Evolutionary conservation across 352 stramenopile species (phyloP), one percentile per base, ranked within the genome.

Genomic region (Phytopythium helicoides): DNA sequence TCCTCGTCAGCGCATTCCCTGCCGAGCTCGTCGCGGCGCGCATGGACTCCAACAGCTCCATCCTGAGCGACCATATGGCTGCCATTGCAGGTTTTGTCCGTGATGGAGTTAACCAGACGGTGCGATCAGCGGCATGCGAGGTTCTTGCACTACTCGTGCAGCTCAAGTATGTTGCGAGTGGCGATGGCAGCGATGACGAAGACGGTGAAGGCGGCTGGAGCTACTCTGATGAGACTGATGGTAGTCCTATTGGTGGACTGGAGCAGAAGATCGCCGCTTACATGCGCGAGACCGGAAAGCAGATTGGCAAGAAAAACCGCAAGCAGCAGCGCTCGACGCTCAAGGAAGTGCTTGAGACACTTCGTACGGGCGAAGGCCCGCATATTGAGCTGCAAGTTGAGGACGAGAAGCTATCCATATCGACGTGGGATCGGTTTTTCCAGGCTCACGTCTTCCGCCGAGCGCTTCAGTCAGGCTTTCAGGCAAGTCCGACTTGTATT

Each of bases 251-350:
- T 28, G 68, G 71, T 1, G 77, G 74, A 14, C 46, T 88, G 34
- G 59, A 76, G 26, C 56, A 72, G 9, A 79, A 78, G 47, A 83
- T 89, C 52, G 66, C 72, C 49, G 49, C 50, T 28, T 86, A 76
- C 53, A 85, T 89, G 72, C 71, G 68, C 34, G 72, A 86, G 50
- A 75, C 74, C n/a, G 77, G 56, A 36, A 88, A 89, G 53, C 82
- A 52, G 37, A 79, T 89, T 19, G 77, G 77, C 52, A 89, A 89
- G 60, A 89, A 89, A 61, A 89, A 75, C 53, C 67, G 77, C 36
- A 86, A 86, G 54, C 44, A 48, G 9, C 77, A 89, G 52, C 67
- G 77, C 10, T 86, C 74, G 53, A 75, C 75, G 58, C 60, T 89
- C 34, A 89, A 89, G 47, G 74, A 86, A 38, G 77, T 89, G 22